These are phyloP conservation scores for Boletus tomentosulus DNA, from an alignment of 768 basidiomycete genomes.

Conservation along the genomic window DNA sequence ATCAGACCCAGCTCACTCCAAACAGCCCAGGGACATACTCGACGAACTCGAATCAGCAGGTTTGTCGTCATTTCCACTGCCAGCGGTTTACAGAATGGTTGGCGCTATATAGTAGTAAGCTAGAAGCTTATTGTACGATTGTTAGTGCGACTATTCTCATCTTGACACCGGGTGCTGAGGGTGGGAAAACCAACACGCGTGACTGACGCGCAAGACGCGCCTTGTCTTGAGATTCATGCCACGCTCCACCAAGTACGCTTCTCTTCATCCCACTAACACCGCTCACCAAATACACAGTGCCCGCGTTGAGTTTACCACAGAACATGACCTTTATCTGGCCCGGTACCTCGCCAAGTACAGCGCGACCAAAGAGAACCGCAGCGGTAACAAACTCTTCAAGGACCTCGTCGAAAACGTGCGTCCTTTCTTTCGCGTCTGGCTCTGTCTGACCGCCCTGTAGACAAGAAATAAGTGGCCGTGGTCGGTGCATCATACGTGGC, in stretches of 20 bases:
- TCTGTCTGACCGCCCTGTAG: slow-evolving; percentile 24
- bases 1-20: too few species aligned
- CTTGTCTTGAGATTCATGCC: not conserved
- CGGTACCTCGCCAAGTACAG: slow-evolving; percentile 50
- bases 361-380: slow-evolving; percentile 38
- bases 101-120: too few species aligned
- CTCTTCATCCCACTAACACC: not conserved
- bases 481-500: slow-evolving; percentile 48
- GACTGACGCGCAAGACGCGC: not conserved
- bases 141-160: too few species aligned
- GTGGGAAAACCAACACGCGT: too few species aligned
- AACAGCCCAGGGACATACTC: too few species aligned
- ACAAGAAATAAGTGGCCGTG: slow-evolving; percentile 44
- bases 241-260: slow-evolving; percentile 1
- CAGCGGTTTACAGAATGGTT: too few species aligned
- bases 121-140: too few species aligned
- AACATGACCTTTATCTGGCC: slow-evolving; percentile 42
- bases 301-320: slow-evolving; percentile 30
- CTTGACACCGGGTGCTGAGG: too few species aligned
- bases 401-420: slow-evolving; percentile 45
- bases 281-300: slow-evolving; percentile 8
- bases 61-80: too few species aligned
- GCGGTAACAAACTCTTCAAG: slow-evolving; percentile 44
- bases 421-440: not conserved
- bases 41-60: too few species aligned